Conservation (phyloP, 768 basidiomycete species). For the Lactifluus echinatus region DNA sequence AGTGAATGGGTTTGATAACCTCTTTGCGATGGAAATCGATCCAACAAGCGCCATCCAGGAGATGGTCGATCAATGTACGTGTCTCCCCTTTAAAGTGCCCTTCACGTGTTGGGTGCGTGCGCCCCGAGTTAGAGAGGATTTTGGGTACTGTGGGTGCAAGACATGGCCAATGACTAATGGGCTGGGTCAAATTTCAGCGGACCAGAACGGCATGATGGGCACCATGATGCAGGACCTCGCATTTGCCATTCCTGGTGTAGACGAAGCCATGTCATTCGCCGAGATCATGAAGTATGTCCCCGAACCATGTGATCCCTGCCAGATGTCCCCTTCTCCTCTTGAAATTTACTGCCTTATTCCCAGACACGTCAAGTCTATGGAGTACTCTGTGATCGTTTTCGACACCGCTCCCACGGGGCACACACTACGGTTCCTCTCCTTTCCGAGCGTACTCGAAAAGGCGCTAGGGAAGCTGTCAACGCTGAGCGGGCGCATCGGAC, state of each 20-base stretch:
- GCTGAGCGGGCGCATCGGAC: constrained; percentile 91
- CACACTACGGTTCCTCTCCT: constrained; percentile 96
- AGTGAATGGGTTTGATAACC: constrained; percentile 95
- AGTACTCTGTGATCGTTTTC: constrained; percentile 99
- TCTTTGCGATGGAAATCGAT: constrained; percentile 99
- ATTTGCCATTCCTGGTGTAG: constrained; percentile 97
- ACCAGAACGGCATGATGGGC: constrained; percentile 92
- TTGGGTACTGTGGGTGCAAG: not conserved
- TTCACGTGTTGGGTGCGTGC: not conserved
- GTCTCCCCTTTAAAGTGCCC: not conserved
- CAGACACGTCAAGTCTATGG: constrained; percentile 99
- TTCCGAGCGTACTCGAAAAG: constrained; percentile 96
- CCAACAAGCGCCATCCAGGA: constrained; percentile 96
- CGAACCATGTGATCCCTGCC: too few species aligned
- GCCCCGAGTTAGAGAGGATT: too few species aligned
- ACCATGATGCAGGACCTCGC: constrained; percentile 99
- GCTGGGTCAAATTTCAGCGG: constrained; percentile 39
- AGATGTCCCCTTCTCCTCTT: not conserved
- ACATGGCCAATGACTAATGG: not conserved
- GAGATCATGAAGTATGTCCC: constrained; percentile 94
- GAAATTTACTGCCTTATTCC: not conserved
- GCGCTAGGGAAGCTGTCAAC: constrained; percentile 90
- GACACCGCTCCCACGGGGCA: constrained; percentile 99
- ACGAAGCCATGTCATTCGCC: constrained; percentile 99
- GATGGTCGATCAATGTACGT: constrained; percentile 94